Base-by-base conservation (phyloP, 1,284 basidiomycete species). In the Trichosporon inkin region DNA sequence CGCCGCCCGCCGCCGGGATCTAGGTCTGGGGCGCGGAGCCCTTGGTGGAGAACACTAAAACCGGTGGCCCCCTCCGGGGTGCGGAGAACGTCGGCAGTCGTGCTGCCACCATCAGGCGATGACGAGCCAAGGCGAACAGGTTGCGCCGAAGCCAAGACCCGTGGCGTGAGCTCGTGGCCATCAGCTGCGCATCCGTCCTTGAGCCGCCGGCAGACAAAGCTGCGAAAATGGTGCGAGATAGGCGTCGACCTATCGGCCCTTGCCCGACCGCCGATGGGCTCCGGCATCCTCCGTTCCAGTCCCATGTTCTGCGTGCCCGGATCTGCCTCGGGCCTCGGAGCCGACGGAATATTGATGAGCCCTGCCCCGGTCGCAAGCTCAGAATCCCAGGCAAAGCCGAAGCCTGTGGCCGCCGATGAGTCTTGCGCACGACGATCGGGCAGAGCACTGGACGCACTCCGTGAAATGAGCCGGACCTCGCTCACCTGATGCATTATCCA, bases 201-300 rank as follows among this genome's bases (percentile, higher is more conserved):
- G 11, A 4, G 39, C 20, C 10, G 20, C 11, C 13, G 40, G 19
- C 40, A 22, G 22, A 22, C 40, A 47, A 20, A 28, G 44, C 24
- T 28, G 44, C 44, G 44, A 28, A 8, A 47, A 28, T 47, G 22
- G 22, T 28, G 44, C 44, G 44, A 47, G 44, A 47, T 47, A 47
- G 44, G 44, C 44, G n/a, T 4, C 11, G 1, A 6, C 10, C 24
- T 24, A 6, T 22, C 44, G 22, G 19, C 16, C 28, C 14, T 32
- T n/a, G 28, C 28, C 28, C 28, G 8, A 8, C 28, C 28, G 28
- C 28, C 28, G 28, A 32, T 8, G 8, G 28, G 4, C 28, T 47
- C 22, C 44, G 22, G 22, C 22, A 47, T 28, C 44, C 14, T 47
- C 24, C 44, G 22, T 22, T 14, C 44, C 22, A 10, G 8, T 2